Evolutionary conservation across 106 monocot genomes (phyloP).

Genomic region (Acorus gramineus): DNA sequence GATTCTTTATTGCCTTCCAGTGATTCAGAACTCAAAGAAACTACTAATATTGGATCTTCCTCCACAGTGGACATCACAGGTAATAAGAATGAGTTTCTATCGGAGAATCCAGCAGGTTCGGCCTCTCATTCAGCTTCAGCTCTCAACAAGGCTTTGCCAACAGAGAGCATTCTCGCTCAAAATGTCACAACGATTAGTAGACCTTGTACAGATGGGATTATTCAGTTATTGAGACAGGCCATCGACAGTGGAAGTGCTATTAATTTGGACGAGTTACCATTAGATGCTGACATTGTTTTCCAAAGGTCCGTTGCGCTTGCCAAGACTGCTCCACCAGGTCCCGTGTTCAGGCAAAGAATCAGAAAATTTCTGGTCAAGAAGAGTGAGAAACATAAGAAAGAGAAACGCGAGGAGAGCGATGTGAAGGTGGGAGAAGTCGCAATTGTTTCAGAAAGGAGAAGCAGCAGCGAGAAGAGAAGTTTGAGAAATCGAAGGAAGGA

Average conservation of each 20-base stretch:
- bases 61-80: background rate
- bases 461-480: slow-evolving; percentile 12
- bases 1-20: too few relatives aligned
- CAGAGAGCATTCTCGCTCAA: slow-evolving; percentile 3
- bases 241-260: slow-evolving; percentile 63
- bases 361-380: slow-evolving; percentile 24
- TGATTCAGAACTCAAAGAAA: background rate
- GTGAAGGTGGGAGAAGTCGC: slow-evolving; percentile 15
- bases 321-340: slow-evolving; percentile 54
- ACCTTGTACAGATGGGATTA: slow-evolving; percentile 39
- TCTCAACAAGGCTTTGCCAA: background rate
- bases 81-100: too few relatives aligned
- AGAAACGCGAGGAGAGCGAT: slow-evolving; percentile 16
- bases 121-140: too few relatives aligned
- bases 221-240: slow-evolving; percentile 56
- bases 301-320: slow-evolving; percentile 62
- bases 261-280: slow-evolving; percentile 28
- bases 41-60: background rate
- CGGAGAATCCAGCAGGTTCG: too few relatives aligned
- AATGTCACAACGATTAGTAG: background rate
- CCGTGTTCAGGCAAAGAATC: slow-evolving; percentile 25
- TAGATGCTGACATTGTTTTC: slow-evolving; percentile 58
- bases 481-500: slow-evolving; percentile 19
- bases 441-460: slow-evolving; percentile 8
- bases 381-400: slow-evolving; percentile 5